Base-by-base conservation (phyloP, 441 rosid species). In the Pelargonium australe region DNA sequence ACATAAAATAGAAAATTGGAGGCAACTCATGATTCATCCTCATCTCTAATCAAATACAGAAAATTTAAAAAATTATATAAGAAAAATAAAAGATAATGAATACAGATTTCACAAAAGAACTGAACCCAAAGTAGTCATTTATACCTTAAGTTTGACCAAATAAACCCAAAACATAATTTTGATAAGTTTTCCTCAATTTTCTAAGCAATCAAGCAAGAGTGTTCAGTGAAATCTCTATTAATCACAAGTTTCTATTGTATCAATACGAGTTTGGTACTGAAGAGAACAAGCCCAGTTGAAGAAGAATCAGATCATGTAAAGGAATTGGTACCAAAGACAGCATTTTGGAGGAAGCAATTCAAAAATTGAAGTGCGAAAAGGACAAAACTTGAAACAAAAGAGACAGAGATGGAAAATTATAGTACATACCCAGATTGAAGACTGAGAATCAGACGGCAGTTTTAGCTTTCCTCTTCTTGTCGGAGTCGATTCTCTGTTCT, bases 391-490 rank as follows among this genome's bases (percentile, higher is more conserved):
- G 49, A 44, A 44, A 44, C 49, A 44, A 44, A 57, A 17, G 19
- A 57, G 62, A 7, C 25, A 57, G 17, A 14, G 7, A 57, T 57
- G 12, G 49, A 7, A 57, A 57, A 17, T 57, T 16, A 57, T 9
- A 16, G 62, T 7, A 19, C 25, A 57, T 17, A 57, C 62, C 62
- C 62, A 57, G 62, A 57, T 57, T 57, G 62, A 57, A 57, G 62
- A 57, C 17, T 57, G 62, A 55, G 20, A 7, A 57, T 57, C 28
- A 6, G 25, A 17, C 16, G 19, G 62, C 62, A 17, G 62, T 17
- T 57, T 57, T 16, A 17, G 28, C 23, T 57, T 57, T 5, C 62
- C 2, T 57, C 25, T 7, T 57, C 25, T 7, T 57, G 23, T 16
- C 10, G 62, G 62, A 57, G 25, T 7, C 20, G 62, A 17, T 57